Evolutionary conservation across 495 filamentous ascomycete genomes (phyloP).

Genomic region (Trichoderma parareesei): DNA sequence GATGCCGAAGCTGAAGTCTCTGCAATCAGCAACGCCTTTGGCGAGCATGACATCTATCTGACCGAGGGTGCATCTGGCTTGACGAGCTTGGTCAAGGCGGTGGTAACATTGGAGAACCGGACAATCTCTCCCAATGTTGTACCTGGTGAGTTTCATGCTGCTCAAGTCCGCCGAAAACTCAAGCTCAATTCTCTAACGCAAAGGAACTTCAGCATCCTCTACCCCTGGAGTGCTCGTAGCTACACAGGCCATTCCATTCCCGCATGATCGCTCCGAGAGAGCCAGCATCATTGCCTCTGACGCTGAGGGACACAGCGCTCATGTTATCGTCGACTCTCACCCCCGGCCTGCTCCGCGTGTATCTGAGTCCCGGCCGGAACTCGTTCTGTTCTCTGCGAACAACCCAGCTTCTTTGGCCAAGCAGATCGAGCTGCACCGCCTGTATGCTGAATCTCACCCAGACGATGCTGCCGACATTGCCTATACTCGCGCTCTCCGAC

Average conservation of each 20-base stretch:
- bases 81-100: conserved; percentile 39
- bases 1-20: conserved; percentile 29
- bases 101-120: conserved; percentile 39
- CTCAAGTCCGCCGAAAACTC: background rate
- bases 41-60: conserved; percentile 29
- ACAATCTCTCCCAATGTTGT: conserved; percentile 23
- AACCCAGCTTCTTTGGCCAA: conserved; percentile 4
- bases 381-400: conserved; percentile 10
- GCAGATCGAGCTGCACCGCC: conserved; percentile 1
- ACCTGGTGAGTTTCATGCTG: background rate
- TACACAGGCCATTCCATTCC: conserved; percentile 17
- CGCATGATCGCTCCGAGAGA: conserved; percentile 18
- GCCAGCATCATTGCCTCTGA: conserved; percentile 40
- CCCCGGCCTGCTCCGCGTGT: background rate
- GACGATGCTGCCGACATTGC: background rate
- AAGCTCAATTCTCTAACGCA: conserved; percentile 15
- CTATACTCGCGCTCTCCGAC: conserved; percentile 8
- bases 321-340: background rate
- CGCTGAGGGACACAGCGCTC: background rate
- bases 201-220: background rate
- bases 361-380: background rate
- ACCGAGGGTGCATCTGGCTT: conserved; percentile 43
- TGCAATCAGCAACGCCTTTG: conserved; percentile 27
- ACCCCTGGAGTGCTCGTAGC: conserved; percentile 16
- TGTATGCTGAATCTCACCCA: conserved; percentile 1